Conservation (phyloP, 768 basidiomycete species). For the Tylopilus plumbeoviolaceoides region DNA sequence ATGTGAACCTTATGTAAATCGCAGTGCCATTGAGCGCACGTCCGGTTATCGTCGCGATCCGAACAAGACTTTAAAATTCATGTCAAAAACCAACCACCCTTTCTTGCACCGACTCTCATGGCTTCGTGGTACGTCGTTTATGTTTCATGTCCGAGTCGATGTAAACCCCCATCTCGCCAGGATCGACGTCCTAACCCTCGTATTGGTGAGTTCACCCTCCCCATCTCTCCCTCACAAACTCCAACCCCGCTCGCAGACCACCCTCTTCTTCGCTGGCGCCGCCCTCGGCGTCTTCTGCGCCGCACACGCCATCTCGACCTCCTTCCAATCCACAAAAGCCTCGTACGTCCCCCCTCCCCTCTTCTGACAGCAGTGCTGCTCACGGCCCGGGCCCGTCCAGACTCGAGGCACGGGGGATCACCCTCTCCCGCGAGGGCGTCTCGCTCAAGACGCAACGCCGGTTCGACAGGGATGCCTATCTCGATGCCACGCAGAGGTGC, state of each 20-base stretch:
- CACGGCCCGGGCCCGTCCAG: not conserved
- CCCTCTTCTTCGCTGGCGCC: slow-evolving; percentile 43
- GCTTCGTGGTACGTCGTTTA: slow-evolving; percentile 10
- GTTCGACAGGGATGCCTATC: slow-evolving; percentile 59
- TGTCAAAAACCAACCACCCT: too few relatives aligned
- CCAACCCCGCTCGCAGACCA: slow-evolving; percentile 24
- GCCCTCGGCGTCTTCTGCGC: slow-evolving; percentile 41
- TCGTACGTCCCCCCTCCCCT: slow-evolving; percentile 40
- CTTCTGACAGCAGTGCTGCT: too few relatives aligned
- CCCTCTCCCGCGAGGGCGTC: slow-evolving; percentile 57
- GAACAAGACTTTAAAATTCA: too few relatives aligned
- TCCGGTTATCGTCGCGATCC: too few relatives aligned
- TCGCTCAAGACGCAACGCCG: slow-evolving; percentile 60
- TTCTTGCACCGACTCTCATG: slow-evolving; percentile 3
- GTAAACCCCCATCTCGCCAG: not conserved
- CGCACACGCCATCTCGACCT: slow-evolving; percentile 37
- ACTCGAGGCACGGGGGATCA: slow-evolving; percentile 52
- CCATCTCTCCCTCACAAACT: not conserved
- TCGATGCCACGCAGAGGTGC: slow-evolving; percentile 72
- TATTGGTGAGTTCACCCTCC: slow-evolving; percentile 3
- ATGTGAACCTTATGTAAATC: too few relatives aligned
- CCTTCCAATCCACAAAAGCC: slow-evolving; percentile 48
- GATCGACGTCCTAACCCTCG: slow-evolving; percentile 19
- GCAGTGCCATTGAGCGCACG: too few relatives aligned
- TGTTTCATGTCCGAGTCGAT: not conserved